Evolutionary conservation across 805 yeast genomes (phyloP), one percentile per base, ranked within the genome.

Genomic region (Metschnikowia colocasiae): DNA sequence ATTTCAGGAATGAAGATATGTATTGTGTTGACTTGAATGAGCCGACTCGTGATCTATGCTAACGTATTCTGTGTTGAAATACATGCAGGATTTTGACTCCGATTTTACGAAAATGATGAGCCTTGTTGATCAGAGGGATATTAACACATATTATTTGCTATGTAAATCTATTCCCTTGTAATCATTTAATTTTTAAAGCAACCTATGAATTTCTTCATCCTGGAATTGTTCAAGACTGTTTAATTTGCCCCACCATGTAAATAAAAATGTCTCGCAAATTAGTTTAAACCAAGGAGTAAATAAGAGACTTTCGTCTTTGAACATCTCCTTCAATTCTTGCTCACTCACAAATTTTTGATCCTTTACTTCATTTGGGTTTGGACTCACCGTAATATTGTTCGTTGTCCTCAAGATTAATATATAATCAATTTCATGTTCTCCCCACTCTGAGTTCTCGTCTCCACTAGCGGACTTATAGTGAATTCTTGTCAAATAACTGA

Each of bases 271-370:
- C 63, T 94, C 91, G 65, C 99, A 94, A 57, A 94, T 94, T 55
- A 94, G 79, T 68, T 88, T 89, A 74, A 94, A 94, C 99, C 99
- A 94, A 4, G 99, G 99, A 4, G 99, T 94, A 69, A 94, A 94
- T 9, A 80, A 74, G 52, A 86, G 74, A n/a, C 60, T 47, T 16
- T 70, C 58, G 63, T 91, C 88, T 19, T 75, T 56, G 65, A 94
- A 87, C 97, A 94, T 88, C 16, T 63, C 69, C 63, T 82, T 80
- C 58, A 94, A 75, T 57, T 86, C 85, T 1, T 69, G 69, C 22
- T 78, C 78, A 27, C 81, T 69, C 20, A 94, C 98, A 69, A 87
- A 94, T 59, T 74, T 79, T 59, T 71, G 69, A 62, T 86, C 97
- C 61, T 82, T 82, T 42, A 92, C 96, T 65, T 94, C 99, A 52